Evolutionary conservation across 345 rosid genomes (phyloP).

Genomic region (Pugionium cornutum): DNA sequence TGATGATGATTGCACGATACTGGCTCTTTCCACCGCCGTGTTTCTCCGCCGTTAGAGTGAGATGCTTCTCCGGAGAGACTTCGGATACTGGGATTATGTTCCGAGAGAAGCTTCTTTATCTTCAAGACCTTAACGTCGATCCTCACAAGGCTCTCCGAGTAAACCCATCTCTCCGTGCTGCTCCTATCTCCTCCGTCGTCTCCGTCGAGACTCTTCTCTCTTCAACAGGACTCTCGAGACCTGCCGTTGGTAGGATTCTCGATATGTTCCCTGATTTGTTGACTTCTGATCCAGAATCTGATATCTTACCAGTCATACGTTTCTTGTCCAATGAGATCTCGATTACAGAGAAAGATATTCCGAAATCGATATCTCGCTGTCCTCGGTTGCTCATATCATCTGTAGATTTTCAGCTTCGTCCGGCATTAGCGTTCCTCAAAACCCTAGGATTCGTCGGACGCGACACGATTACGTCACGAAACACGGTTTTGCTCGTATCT

Average conservation of each 20-base stretch:
- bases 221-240: constrained; percentile 61
- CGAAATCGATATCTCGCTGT: constrained; percentile 63
- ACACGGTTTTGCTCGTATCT: constrained; percentile 64
- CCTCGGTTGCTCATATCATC: constrained; percentile 61
- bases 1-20: constrained; percentile 30
- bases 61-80: constrained; percentile 37
- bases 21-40: constrained; percentile 30
- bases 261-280: constrained; percentile 78
- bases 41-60: constrained; percentile 23
- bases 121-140: constrained; percentile 61
- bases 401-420: constrained; percentile 60
- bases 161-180: constrained; percentile 75
- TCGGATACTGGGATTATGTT: constrained; percentile 65
- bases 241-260: constrained; percentile 68
- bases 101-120: constrained; percentile 69
- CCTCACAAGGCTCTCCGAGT: constrained; percentile 63
- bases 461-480: constrained; percentile 46
- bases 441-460: constrained; percentile 60
- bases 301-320: constrained; percentile 55
- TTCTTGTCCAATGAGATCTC: constrained; percentile 66
- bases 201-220: constrained; percentile 63
- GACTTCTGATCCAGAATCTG: constrained; percentile 58
- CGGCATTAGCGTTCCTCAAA: constrained; percentile 51
- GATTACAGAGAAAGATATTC: constrained; percentile 51
- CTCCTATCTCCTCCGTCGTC: constrained; percentile 67